These are phyloP conservation scores for Schizopora paradoxa DNA, from an alignment of 1,284 basidiomycete genomes.

Conservation along the genomic window DNA sequence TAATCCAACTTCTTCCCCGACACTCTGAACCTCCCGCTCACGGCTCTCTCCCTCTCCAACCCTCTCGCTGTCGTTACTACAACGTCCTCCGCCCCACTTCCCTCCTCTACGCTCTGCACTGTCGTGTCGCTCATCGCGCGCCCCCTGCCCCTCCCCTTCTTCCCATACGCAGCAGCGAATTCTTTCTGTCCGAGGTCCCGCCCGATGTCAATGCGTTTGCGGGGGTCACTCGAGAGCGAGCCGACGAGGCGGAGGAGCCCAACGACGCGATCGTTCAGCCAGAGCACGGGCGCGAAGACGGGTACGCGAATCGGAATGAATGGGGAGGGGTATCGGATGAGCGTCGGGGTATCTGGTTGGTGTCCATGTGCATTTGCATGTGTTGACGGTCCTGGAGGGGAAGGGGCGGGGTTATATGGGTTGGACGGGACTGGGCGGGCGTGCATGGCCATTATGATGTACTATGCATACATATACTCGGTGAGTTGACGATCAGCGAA, in stretches of 20 bases:
- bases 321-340: slow-evolving; percentile 59
- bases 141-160: slow-evolving; percentile 22
- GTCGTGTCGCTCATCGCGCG: slow-evolving; percentile 35
- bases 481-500: slow-evolving; percentile 4
- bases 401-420: slow-evolving; percentile 58
- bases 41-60: no score
- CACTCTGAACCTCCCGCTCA: no score
- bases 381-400: slow-evolving; percentile 23
- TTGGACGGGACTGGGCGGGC: slow-evolving; percentile 60
- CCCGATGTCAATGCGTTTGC: slow-evolving; percentile 20
- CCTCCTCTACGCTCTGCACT: slow-evolving; percentile 50
- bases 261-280: slow-evolving; percentile 69
- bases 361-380: slow-evolving; percentile 11
- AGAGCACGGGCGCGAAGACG: slow-evolving; percentile 65
- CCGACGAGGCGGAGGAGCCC: slow-evolving; percentile 55
- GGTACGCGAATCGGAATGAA: slow-evolving; percentile 74
- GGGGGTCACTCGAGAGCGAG: not conserved
- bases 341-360: no score
- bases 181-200: slow-evolving; percentile 14
- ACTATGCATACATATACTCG: slow-evolving; percentile 37
- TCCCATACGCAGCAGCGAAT: slow-evolving; percentile 4
- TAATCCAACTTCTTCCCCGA: no score
- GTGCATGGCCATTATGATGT: slow-evolving; percentile 74
- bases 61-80: no score
- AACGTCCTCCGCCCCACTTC: slow-evolving; percentile 31